Evolutionary conservation across 225 moss, liverwort and hornwort species (phyloP).

Genomic region (Physcomitrellopsis africana): DNA sequence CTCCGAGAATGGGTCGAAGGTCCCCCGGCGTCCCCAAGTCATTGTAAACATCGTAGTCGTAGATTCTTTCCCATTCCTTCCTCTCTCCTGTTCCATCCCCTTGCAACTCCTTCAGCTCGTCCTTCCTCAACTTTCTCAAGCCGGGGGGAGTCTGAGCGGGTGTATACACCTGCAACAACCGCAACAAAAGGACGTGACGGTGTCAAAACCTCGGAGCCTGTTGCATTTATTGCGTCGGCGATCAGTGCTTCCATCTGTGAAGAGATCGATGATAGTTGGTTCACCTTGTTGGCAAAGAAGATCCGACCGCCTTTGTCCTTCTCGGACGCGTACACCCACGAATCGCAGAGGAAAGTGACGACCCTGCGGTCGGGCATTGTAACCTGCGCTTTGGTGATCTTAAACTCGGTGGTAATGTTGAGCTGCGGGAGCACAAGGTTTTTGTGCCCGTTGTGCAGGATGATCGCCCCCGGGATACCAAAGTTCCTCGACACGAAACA

Average conservation of each 20-base stretch:
- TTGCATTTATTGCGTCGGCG: background rate
- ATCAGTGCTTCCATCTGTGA: background rate
- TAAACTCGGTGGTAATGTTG: conserved; percentile 65
- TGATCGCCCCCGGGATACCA: conserved; percentile 75
- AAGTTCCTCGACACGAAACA: conserved; percentile 60
- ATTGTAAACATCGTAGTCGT: conserved; percentile 88
- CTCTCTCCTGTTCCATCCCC: conserved; percentile 71
- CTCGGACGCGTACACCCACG: conserved; percentile 64
- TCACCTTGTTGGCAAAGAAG: conserved; percentile 78
- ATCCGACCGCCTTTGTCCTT: conserved; percentile 42
- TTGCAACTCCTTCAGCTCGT: conserved; percentile 55
- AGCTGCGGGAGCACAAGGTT: conserved; percentile 42
- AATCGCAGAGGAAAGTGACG: conserved; percentile 56
- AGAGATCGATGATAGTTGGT: background rate
- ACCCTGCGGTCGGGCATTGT: conserved; percentile 53
- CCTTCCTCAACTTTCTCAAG: conserved; percentile 53
- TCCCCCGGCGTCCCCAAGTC: conserved; percentile 62
- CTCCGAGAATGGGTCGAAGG: conserved; percentile 62
- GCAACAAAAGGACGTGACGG: background rate
- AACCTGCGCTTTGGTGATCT: conserved; percentile 52
- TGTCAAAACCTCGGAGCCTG: background rate
- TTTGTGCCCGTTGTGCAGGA: conserved; percentile 66
- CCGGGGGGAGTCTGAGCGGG: conserved; percentile 70
- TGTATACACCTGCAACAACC: conserved; percentile 52
- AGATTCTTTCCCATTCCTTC: conserved; percentile 65